Conservation (phyloP, 805 yeast species). For the Candida bentonensis region DNA sequence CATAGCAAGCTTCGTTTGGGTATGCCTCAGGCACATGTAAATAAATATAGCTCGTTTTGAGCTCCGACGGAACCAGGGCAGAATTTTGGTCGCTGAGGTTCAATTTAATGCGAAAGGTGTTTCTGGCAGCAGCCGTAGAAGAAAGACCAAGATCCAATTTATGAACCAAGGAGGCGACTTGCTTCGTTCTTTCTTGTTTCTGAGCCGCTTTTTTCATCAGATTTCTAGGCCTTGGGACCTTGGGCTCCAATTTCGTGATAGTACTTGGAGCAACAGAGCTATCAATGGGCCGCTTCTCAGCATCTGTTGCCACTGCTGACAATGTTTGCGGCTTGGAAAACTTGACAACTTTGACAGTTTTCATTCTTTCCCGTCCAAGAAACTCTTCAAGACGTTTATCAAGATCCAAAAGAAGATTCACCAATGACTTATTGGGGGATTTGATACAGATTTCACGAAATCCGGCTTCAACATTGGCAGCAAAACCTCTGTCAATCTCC, state of each 20-base stretch:
- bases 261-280: neutral
- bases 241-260: neutral
- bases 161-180: neutral
- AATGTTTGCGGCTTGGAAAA: constrained; percentile 4
- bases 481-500: constrained; percentile 57
- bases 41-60: neutral
- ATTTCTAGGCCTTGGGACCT: neutral
- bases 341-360: constrained; percentile 48
- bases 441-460: constrained; percentile 32
- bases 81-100: neutral
- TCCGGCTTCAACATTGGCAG: constrained; percentile 54
- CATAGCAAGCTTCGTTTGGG: constrained; percentile 9
- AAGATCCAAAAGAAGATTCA: constrained; percentile 39
- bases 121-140: neutral
- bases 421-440: constrained; percentile 27
- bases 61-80: neutral
- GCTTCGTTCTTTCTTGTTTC: neutral
- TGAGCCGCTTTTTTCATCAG: neutral
- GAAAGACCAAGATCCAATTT: neutral
- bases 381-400: constrained; percentile 46
- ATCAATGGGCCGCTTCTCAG: neutral
- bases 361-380: constrained; percentile 43
- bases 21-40: constrained; percentile 12
- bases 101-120: neutral
- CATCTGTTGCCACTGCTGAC: neutral